These are phyloP conservation scores for Antrodiella citrinella DNA, from an alignment of 768 basidiomycete genomes.

Conservation along the genomic window DNA sequence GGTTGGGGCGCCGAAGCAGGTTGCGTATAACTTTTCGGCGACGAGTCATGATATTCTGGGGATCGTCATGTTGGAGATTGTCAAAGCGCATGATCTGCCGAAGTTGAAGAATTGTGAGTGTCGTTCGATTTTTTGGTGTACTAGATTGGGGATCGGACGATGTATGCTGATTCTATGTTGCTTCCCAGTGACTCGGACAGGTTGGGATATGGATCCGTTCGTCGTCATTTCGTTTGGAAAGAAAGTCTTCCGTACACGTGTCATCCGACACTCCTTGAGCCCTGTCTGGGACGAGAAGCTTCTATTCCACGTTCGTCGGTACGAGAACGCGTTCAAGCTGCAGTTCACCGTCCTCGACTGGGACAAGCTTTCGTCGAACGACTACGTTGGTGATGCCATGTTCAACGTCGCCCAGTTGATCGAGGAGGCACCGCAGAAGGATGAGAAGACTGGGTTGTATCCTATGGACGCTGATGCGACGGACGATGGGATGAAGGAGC, in stretches of 20 bases:
- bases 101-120: constrained; percentile 77
- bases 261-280: constrained; percentile 77
- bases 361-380: constrained; percentile 90
- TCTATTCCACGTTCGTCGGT: constrained; percentile 87
- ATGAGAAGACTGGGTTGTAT: constrained; percentile 46
- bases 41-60: constrained; percentile 76
- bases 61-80: constrained; percentile 92
- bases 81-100: constrained; percentile 77
- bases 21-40: constrained; percentile 53
- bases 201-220: constrained; percentile 97
- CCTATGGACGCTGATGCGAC: constrained; percentile 37
- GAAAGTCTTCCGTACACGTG: constrained; percentile 91
- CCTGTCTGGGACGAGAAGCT: constrained; percentile 95
- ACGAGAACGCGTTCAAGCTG: constrained; percentile 72
- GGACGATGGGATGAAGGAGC: constrained; percentile 57
- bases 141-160: neutral
- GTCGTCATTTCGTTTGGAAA: constrained; percentile 94
- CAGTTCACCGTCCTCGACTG: constrained; percentile 88
- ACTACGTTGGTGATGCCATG: constrained; percentile 73
- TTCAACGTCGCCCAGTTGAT: constrained; percentile 66
- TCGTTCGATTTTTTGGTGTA: no score
- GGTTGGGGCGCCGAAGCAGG: constrained; percentile 24
- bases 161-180: neutral
- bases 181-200: constrained; percentile 65
- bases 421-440: constrained; percentile 38